A percentile compares a stretch with the other conserved stretches of the same genome.
These are phyloP conservation scores for Takashimella tepidaria DNA, from an alignment of 1,284 basidiomycete species.

Conservation along the genomic window DNA sequence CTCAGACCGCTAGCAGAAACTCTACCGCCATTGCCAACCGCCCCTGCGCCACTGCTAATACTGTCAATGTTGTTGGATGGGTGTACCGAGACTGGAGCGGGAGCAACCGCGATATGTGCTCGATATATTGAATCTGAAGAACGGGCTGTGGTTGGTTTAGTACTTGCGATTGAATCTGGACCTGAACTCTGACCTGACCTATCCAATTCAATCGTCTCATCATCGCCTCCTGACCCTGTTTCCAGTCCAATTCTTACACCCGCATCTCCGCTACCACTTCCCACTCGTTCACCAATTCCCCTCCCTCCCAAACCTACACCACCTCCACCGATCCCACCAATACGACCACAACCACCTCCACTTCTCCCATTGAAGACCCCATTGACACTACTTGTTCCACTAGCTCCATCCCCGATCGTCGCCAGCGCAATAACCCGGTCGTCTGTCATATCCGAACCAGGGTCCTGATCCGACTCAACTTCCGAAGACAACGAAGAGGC, in stretches of 20 bases:
- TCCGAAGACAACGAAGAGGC: conserved; percentile 53
- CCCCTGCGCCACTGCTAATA: too few relatives aligned
- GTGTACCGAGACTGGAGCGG: conserved; percentile 20
- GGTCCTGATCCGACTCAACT: background rate
- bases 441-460: background rate
- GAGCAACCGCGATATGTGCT: conserved; percentile 86
- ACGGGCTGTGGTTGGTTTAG: conserved; percentile 89
- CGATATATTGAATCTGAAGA: conserved; percentile 76
- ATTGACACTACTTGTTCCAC: too few relatives aligned
- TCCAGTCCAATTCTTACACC: background rate
- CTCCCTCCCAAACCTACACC: too few relatives aligned
- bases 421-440: background rate
- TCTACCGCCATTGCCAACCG: too few relatives aligned
- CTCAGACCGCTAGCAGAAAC: too few relatives aligned
- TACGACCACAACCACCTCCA: too few relatives aligned
- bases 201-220: conserved; percentile 48
- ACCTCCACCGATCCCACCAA: too few relatives aligned
- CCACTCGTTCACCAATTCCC: too few relatives aligned
- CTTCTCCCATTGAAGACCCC: too few relatives aligned
- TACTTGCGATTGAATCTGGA: conserved; percentile 58
- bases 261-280: conserved; percentile 1
- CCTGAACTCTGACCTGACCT: background rate
- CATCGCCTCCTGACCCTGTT: conserved; percentile 49
- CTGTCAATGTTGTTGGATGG: background rate
- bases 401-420: too few relatives aligned